These are phyloP conservation scores for Vitis hybrid DNA, from an alignment of 177 flowering plant species.

Conservation along the genomic window DNA sequence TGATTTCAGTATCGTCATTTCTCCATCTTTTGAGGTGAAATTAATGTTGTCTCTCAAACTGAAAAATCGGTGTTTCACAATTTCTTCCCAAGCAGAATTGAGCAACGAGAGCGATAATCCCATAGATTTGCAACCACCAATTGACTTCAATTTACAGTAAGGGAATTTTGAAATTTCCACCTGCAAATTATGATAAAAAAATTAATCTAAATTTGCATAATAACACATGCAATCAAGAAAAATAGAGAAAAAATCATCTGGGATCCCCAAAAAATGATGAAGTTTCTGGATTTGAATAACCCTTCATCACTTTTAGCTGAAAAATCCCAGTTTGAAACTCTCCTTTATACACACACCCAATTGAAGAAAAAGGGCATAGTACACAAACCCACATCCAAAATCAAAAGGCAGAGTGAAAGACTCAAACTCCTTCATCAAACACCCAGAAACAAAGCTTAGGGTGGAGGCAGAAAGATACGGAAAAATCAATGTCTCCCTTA, in stretches of 20 bases:
- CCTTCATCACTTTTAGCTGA: too few species aligned
- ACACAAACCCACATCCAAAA: too few species aligned
- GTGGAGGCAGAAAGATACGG: too few species aligned
- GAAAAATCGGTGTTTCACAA: constrained; percentile 21
- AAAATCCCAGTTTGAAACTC: too few species aligned
- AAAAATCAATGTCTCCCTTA: background rate
- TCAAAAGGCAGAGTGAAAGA: too few species aligned
- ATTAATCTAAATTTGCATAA: background rate
- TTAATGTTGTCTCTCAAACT: constrained; percentile 8
- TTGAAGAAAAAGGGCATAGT: too few species aligned
- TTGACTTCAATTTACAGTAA: background rate
- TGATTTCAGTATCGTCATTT: constrained; percentile 24
- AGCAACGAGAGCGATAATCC: constrained; percentile 50
- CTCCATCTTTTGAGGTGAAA: constrained; percentile 15
- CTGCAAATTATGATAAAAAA: constrained; percentile 5
- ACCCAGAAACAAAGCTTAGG: too few species aligned
- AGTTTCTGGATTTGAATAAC: too few species aligned
- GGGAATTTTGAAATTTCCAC: background rate
- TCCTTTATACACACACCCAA: too few species aligned
- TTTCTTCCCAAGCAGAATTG: constrained; percentile 40
- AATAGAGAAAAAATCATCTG: too few species aligned
- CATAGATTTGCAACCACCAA: constrained; percentile 22
- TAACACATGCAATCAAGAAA: background rate
- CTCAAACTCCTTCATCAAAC: too few species aligned
- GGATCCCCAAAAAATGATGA: too few species aligned